phyloP scores from a whole-genome alignment of 1,284 basidiomycete genomes.

The Anthracocystis panici-leucophaei region DNA sequence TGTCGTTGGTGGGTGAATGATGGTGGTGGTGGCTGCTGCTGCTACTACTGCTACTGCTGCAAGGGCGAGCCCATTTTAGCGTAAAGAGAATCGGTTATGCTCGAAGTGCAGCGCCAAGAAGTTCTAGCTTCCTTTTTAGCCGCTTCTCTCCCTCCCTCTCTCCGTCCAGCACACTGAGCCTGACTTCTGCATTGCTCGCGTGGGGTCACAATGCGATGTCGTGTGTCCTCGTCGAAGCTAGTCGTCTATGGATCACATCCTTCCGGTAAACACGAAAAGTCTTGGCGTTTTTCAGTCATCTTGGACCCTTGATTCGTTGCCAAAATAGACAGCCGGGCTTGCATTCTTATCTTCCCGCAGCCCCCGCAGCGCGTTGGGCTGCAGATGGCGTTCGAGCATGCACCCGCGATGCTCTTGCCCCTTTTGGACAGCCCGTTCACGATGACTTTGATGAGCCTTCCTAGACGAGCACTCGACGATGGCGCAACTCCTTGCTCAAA shows the following conservation, averaged over 20 bases:
- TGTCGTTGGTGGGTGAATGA: no score
- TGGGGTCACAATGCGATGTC: slow-evolving; percentile 13
- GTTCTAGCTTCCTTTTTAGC: neutral
- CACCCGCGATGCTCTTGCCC: neutral
- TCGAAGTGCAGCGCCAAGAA: slow-evolving; percentile 40
- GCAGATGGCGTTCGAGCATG: neutral
- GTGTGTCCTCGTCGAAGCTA: slow-evolving; percentile 13
- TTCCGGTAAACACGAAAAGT: slow-evolving; percentile 24
- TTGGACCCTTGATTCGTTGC: slow-evolving; percentile 21
- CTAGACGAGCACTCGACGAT: neutral
- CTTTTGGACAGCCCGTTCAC: neutral
- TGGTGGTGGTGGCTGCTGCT: no score
- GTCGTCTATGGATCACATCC: slow-evolving; percentile 19
- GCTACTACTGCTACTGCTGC: neutral
- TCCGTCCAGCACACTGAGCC: neutral
- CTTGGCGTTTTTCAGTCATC: slow-evolving; percentile 14
- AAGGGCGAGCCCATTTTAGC: slow-evolving; percentile 8
- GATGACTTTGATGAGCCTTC: neutral
- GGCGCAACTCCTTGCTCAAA: neutral
- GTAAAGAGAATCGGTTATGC: slow-evolving; percentile 19
- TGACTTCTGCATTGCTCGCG: slow-evolving; percentile 4
- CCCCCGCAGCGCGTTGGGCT: neutral
- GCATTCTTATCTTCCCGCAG: slow-evolving; percentile 1
- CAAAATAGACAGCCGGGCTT: slow-evolving; percentile 1
- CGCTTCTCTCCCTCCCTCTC: neutral